Conservation (phyloP, 2,329 filamentous ascomycete genomes). For the Xylariomycetidae sp. region DNA sequence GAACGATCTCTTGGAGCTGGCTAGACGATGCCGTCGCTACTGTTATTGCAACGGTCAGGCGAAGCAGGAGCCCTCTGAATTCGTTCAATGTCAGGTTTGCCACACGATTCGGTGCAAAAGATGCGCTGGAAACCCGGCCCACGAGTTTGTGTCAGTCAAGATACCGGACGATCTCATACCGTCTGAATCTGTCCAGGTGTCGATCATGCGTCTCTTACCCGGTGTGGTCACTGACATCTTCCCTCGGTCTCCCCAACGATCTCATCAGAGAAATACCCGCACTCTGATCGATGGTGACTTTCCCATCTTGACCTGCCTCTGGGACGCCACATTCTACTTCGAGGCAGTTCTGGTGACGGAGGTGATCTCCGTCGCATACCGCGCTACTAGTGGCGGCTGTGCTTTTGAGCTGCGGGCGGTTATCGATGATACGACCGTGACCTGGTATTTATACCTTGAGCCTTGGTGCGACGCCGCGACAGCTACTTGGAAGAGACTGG, state of each 20-base stretch:
- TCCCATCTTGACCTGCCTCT: constrained; percentile 1
- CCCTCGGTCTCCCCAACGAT: no score
- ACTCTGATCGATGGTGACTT: no score
- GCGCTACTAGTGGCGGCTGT: constrained; percentile 6
- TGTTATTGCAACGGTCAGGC: constrained; percentile 29
- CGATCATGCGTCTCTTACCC: constrained; percentile 9
- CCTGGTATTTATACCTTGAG: constrained; percentile 20
- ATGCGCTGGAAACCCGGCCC: constrained; percentile 34
- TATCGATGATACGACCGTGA: constrained; percentile 13
- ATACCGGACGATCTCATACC: no score
- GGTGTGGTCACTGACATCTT: no score
- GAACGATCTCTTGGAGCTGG: constrained; percentile 1
- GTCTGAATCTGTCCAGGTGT: constrained; percentile 8
- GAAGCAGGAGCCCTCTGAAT: no score
- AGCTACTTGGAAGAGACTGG: constrained; percentile 3
- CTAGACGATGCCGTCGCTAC: constrained; percentile 22
- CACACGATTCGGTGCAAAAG: constrained; percentile 29
- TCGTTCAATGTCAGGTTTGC: constrained; percentile 30
- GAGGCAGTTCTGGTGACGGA: constrained; percentile 19
- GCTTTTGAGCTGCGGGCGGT: constrained; percentile 16
- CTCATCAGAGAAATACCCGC: no score
- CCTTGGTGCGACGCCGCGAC: constrained; percentile 8
- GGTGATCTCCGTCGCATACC: constrained; percentile 19
- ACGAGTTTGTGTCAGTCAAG: no score
- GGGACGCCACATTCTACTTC: constrained; percentile 18